phyloP scores from a whole-genome alignment of 257 asterid species.

The Jacaranda mimosifolia region DNA sequence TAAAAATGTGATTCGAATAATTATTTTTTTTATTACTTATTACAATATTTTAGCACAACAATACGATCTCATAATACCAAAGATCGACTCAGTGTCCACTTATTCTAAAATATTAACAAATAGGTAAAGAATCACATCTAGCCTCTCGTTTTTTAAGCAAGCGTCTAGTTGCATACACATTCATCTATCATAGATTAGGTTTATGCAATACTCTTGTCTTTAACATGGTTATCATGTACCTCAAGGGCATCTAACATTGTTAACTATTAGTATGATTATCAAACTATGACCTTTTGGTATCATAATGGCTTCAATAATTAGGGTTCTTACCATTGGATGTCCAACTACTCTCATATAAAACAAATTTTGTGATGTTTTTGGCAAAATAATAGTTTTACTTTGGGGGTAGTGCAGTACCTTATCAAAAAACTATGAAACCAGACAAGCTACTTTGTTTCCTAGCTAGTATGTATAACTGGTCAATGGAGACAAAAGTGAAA shows the following conservation, averaged over 20 bases:
- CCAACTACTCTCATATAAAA: constrained; percentile 42
- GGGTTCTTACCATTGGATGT: constrained; percentile 37
- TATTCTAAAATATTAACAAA: too few relatives aligned
- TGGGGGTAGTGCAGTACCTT: background rate
- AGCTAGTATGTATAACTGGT: background rate
- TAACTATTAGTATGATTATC: background rate
- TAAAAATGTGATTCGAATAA: too few relatives aligned
- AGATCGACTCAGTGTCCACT: too few relatives aligned
- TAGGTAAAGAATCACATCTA: too few relatives aligned
- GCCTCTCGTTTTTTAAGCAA: too few relatives aligned
- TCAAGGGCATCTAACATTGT: background rate
- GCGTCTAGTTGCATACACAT: background rate
- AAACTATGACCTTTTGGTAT: constrained; percentile 13
- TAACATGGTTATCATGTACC: background rate
- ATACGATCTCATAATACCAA: too few relatives aligned
- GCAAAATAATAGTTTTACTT: background rate
- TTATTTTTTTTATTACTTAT: too few relatives aligned
- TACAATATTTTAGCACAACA: too few relatives aligned
- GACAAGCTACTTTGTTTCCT: background rate
- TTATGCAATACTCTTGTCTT: background rate
- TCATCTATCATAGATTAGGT: background rate
- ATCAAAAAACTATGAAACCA: constrained; percentile 17
- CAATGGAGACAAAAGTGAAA: background rate
- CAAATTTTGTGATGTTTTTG: constrained; percentile 6
- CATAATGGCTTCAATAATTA: constrained; percentile 43